Evolutionary conservation across 257 asterid species (phyloP).

Genomic region (Gynochthodes officinalis): DNA sequence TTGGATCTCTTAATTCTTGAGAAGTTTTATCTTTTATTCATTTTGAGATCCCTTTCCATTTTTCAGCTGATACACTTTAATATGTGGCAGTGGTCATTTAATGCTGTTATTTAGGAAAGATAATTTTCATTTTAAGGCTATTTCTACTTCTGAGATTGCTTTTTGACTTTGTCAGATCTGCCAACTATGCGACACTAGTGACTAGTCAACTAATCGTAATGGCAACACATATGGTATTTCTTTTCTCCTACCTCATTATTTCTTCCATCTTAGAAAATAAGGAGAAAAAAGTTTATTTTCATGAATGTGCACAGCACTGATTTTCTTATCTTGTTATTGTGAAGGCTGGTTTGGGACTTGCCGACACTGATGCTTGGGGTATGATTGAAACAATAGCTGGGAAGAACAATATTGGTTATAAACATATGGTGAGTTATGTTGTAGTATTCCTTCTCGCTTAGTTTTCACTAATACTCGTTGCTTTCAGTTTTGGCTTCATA

Average conservation of each 20-base stretch:
- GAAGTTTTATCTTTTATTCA: neutral
- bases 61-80: neutral
- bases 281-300: neutral
- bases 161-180: constrained; percentile 56
- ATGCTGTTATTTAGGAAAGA: neutral
- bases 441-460: neutral
- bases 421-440: constrained; percentile 74
- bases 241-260: constrained; percentile 14
- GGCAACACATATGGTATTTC: constrained; percentile 82
- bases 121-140: neutral
- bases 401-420: constrained; percentile 86
- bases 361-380: constrained; percentile 91
- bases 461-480: neutral
- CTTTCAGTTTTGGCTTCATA: neutral
- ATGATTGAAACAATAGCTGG: constrained; percentile 95
- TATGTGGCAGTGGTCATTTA: neutral
- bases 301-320: constrained; percentile 12
- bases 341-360: constrained; percentile 91
- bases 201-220: constrained; percentile 79
- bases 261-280: neutral
- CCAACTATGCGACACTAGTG: constrained; percentile 89
- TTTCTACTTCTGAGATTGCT: constrained; percentile 1
- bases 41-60: neutral
- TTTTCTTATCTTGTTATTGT: constrained; percentile 26
- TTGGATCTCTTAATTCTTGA: neutral